A percentile compares a stretch with the other conserved stretches of the same genome.
Conservation (phyloP, 2,329 filamentous ascomycete genomes). For the Fusarium sublunatum region DNA sequence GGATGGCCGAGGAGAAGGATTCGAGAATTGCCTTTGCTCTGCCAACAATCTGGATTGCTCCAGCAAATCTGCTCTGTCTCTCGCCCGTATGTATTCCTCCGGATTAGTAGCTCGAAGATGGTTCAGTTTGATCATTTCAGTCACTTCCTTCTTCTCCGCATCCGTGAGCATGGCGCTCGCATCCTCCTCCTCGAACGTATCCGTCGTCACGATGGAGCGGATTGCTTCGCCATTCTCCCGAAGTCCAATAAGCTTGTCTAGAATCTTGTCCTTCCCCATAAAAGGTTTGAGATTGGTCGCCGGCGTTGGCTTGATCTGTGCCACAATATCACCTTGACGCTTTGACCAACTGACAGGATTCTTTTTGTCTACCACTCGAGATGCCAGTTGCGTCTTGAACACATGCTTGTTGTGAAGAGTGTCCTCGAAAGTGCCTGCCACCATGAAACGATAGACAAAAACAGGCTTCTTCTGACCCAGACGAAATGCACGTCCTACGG, state of each 20-base stretch:
- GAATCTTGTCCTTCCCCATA: slow-evolving; percentile 70
- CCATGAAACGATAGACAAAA: slow-evolving; percentile 84
- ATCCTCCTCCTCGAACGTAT: slow-evolving; percentile 79
- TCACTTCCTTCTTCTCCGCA: slow-evolving; percentile 69
- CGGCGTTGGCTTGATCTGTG: slow-evolving; percentile 63
- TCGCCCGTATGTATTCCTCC: slow-evolving; percentile 45
- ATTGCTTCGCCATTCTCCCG: slow-evolving; percentile 56
- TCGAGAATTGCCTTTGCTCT: slow-evolving; percentile 9
- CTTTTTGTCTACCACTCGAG: slow-evolving; percentile 85
- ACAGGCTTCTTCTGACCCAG: slow-evolving; percentile 84
- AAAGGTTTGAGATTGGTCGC: slow-evolving; percentile 65
- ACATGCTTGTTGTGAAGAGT: slow-evolving; percentile 77
- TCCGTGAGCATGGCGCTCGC: slow-evolving; percentile 64
- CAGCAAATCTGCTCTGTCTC: slow-evolving; percentile 12
- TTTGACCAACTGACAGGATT: slow-evolving; percentile 76
- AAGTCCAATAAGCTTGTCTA: slow-evolving; percentile 61
- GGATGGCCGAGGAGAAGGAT: not conserved
- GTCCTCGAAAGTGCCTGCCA: slow-evolving; percentile 83
- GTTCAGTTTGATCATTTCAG: slow-evolving; percentile 52
- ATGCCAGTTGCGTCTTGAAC: slow-evolving; percentile 85
- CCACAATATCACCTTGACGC: slow-evolving; percentile 68
- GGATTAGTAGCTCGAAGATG: slow-evolving; percentile 51
- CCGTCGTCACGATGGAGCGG: slow-evolving; percentile 71
- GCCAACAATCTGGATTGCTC: slow-evolving; percentile 16
- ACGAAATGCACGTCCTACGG: slow-evolving; percentile 86